Conservation (phyloP, 495 filamentous ascomycete genomes). For the Ascodesmis nigricans region DNA sequence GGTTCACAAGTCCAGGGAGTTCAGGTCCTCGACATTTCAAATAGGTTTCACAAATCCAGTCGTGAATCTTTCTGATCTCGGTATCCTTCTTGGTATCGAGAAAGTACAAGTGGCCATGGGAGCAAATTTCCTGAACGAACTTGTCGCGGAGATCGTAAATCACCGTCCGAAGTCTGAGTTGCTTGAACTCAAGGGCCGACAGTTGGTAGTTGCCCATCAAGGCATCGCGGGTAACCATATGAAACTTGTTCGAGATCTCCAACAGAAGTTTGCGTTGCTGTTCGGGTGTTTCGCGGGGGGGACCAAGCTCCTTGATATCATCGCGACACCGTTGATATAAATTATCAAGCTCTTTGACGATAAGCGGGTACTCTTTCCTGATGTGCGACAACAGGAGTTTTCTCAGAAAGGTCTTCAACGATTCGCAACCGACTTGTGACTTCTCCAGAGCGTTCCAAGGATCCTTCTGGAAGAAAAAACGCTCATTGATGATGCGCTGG, state of each 20-base stretch:
- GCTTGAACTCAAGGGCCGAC: slow-evolving; percentile 6
- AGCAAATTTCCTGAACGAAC: slow-evolving; percentile 7
- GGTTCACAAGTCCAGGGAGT: slow-evolving; percentile 24
- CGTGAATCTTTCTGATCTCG: slow-evolving; percentile 10
- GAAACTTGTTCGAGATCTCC: slow-evolving; percentile 21
- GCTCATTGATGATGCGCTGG: slow-evolving; percentile 23
- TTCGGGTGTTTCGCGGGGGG: slow-evolving; percentile 17
- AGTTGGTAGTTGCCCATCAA: slow-evolving; percentile 19
- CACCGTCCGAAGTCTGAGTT: slow-evolving; percentile 12
- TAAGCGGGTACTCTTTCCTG: slow-evolving; percentile 19
- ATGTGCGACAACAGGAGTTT: slow-evolving; percentile 17
- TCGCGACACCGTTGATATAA: slow-evolving; percentile 8
- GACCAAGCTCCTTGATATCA: slow-evolving; percentile 21
- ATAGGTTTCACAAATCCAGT: slow-evolving; percentile 23
- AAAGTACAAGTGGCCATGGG: slow-evolving; percentile 10
- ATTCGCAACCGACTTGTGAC: slow-evolving; percentile 20
- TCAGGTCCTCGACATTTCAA: slow-evolving; percentile 23
- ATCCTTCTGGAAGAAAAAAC: slow-evolving; percentile 23
- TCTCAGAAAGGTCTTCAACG: slow-evolving; percentile 9
- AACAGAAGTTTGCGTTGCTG: slow-evolving; percentile 23
- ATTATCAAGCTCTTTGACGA: slow-evolving; percentile 21
- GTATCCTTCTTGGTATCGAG: not conserved
- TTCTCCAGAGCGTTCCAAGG: slow-evolving; percentile 24
- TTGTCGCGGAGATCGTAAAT: slow-evolving; percentile 14
- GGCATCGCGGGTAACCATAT: slow-evolving; percentile 17